Percentiles rank a stretch among this genome's conserved stretches.
These are phyloP conservation scores for Globisporangium carolinianum DNA, from an alignment of 352 stramenopile genomes.

Conservation along the genomic window DNA sequence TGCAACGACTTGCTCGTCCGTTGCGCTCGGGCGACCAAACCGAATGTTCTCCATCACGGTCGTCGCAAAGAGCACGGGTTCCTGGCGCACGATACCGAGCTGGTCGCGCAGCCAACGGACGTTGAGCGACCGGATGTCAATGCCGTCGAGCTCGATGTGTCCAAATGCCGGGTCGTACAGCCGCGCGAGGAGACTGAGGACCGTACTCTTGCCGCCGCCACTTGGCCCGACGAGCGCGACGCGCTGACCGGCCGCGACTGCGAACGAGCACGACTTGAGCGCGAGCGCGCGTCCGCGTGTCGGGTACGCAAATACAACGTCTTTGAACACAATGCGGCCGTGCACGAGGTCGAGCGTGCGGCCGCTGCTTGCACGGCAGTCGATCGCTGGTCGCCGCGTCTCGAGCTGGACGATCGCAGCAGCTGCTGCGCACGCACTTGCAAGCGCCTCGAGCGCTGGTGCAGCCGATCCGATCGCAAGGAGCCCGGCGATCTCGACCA, in stretches of 20 bases:
- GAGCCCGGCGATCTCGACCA: constrained; percentile 70
- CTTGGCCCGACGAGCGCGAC: constrained; percentile 22
- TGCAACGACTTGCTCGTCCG: constrained; percentile 7
- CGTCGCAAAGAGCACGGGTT: constrained; percentile 23
- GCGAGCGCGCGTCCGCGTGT: constrained; percentile 44
- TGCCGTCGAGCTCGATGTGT: constrained; percentile 29
- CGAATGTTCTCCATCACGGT: constrained; percentile 73
- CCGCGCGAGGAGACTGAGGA: constrained; percentile 4
- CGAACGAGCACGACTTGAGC: constrained; percentile 46
- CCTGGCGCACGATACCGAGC: constrained; percentile 90
- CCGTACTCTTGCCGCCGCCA: constrained; percentile 6
- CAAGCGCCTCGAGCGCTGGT: constrained; percentile 35
- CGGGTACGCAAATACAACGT: constrained; percentile 75
- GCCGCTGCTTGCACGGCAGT: constrained; percentile 28
- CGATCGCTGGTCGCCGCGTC: constrained; percentile 46
- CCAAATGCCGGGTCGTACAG: constrained; percentile 29
- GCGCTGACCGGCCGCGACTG: constrained; percentile 61
- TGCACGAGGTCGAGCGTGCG: constrained; percentile 19
- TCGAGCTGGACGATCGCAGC: constrained; percentile 68
- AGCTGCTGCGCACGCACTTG: constrained; percentile 35
- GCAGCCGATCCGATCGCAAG: constrained; percentile 52
- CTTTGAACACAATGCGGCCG: constrained; percentile 65
- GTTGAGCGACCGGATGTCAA: constrained; percentile 56
- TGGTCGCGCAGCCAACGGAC: constrained; percentile 69
- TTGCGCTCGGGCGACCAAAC: constrained; percentile 9